Evolutionary conservation across 768 basidiomycete species (phyloP).

Genomic region (Termitomyces sp.): DNA sequence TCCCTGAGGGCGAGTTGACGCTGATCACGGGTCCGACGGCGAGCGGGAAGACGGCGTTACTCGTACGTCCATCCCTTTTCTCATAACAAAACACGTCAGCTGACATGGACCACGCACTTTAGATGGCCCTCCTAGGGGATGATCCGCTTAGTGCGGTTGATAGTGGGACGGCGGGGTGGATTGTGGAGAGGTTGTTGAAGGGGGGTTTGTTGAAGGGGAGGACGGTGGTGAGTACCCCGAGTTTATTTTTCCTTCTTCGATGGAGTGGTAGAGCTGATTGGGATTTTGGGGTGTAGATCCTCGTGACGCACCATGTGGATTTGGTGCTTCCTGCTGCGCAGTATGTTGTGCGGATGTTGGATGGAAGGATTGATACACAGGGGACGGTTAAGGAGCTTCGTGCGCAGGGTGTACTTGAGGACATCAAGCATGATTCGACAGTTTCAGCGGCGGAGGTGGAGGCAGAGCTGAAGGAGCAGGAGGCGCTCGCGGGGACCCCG

Average conservation of each 20-base stretch:
- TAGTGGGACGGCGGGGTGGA: conserved; percentile 29
- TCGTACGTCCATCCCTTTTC: conserved; percentile 40
- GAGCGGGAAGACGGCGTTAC: conserved; percentile 77
- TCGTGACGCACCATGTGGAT: conserved; percentile 82
- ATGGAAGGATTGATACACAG: conserved; percentile 72
- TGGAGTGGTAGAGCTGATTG: neutral
- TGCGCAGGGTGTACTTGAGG: conserved; percentile 57
- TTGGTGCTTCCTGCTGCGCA: conserved; percentile 71
- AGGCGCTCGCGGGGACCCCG: conserved; percentile 4
- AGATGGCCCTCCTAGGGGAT: conserved; percentile 31
- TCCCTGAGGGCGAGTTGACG: conserved; percentile 71
- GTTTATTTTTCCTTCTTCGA: neutral
- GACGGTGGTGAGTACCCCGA: conserved; percentile 50
- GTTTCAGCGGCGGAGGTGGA: conserved; percentile 28
- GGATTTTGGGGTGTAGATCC: conserved; percentile 34
- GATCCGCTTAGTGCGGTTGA: conserved; percentile 84
- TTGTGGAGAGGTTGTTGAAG: conserved; percentile 53
- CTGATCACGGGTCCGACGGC: conserved; percentile 80
- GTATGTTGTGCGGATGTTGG: conserved; percentile 73
- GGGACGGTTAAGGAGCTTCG: conserved; percentile 66
- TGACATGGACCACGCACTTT: neutral
- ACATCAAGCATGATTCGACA: conserved; percentile 43
- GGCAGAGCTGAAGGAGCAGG: conserved; percentile 45
- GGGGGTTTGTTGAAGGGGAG: conserved; percentile 66
- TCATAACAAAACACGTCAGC: neutral